These are phyloP conservation scores for Xanthoparmelia taractica DNA, from an alignment of 495 filamentous ascomycete species.

Conservation along the genomic window DNA sequence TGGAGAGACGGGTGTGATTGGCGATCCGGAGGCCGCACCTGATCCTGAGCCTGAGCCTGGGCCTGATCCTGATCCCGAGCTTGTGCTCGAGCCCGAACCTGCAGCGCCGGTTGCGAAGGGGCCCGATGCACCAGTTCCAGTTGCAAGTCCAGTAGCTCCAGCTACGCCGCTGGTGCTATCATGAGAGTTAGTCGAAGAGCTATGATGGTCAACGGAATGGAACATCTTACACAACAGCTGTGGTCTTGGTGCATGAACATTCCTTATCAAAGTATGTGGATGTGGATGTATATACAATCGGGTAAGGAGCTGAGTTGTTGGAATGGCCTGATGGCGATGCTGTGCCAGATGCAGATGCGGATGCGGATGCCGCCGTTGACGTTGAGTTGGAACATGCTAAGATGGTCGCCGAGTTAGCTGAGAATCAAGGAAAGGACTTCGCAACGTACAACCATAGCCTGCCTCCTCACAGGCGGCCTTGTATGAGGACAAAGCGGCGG, in stretches of 20 bases:
- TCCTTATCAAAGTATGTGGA: slow-evolving; percentile 24
- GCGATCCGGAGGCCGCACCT: slow-evolving; percentile 23
- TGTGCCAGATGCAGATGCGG: slow-evolving; percentile 12
- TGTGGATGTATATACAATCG: slow-evolving; percentile 24
- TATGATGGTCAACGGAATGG: background rate
- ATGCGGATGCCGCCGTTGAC: slow-evolving; percentile 14
- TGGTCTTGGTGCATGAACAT: slow-evolving; percentile 27
- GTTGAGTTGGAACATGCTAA: slow-evolving; percentile 18
- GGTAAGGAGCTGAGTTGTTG: slow-evolving; percentile 22
- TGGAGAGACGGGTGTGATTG: slow-evolving; percentile 20
- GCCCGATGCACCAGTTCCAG: slow-evolving; percentile 11
- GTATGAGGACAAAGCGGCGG: slow-evolving; percentile 16
- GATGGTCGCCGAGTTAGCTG: slow-evolving; percentile 8
- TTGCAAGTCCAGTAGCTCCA: slow-evolving; percentile 19
- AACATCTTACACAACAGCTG: slow-evolving; percentile 14
- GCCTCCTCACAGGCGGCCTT: slow-evolving; percentile 20
- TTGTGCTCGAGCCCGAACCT: slow-evolving; percentile 10
- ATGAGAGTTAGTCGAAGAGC: background rate
- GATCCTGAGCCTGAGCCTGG: slow-evolving; percentile 13
- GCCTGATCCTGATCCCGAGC: slow-evolving; percentile 11
- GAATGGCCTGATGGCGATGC: slow-evolving; percentile 16
- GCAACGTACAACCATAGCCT: slow-evolving; percentile 14
- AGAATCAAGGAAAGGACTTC: background rate
- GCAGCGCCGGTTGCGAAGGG: slow-evolving; percentile 11
- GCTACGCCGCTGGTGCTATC: slow-evolving; percentile 5